Evolutionary conservation across 2,329 filamentous ascomycete species (phyloP), one percentile per base, ranked within the genome.

Genomic region (Myotisia sp.): DNA sequence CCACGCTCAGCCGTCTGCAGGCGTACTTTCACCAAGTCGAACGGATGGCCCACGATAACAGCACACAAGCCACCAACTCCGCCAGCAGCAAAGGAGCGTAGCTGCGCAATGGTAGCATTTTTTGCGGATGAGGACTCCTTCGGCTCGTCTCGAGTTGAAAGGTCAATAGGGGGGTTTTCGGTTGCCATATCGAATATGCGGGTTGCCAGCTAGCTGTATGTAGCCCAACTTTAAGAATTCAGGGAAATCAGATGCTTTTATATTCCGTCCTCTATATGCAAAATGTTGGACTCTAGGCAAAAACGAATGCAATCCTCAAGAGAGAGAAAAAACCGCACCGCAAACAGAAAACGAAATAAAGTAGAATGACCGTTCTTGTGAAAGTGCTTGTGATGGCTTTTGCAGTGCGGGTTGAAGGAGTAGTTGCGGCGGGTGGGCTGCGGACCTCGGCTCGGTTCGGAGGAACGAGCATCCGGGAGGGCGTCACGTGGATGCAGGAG

Each of bases 21-120:
- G 39, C 90, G 81, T 45, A 98, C 90, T 65, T 98, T 98, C 58
- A 95, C 87, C 48, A 98, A 69, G 57, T 98, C 90, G 55, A 98
- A 98, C 6, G 90, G 90, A 59, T 98, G 90, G 37, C 90, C 81
- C 39, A 95, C 86, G 26, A 98, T 57, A 36, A 98, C 90, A 37
- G 90, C 87, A 64, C 83, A 95, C 30, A 98, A 60, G 48, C 90
- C 90, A 47, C 90, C 90, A 40, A 92, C 92, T 42, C 85, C 90
- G 48, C 90, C 90, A 5, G 87, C 87, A 6, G 70, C 77, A 33
- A 98, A 71, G 26, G 87, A 90, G 40, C 87, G 79, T 43, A 92
- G 58, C 55, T 73, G 74, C 36, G 74, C 69, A 29, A 77, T 51
- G 2, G 70, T 69, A 30, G 62, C 62, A 46, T 70, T 70, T 3